Evolutionary conservation across 148 eudicot species (phyloP).

Genomic region (Hydrangea macrophylla): DNA sequence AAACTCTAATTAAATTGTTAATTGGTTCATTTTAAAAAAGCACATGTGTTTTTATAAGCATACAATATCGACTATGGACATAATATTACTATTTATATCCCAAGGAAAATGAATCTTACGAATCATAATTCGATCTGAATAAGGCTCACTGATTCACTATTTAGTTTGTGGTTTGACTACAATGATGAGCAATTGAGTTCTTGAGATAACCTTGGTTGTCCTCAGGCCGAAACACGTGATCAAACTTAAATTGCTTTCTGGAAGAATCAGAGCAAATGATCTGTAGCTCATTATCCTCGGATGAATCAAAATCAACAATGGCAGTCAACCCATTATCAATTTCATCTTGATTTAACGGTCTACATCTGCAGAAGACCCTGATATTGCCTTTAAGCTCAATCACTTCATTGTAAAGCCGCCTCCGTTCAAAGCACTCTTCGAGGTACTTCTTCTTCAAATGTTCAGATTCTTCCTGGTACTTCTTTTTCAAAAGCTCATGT

Average conservation of each 20-base stretch:
- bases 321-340: conserved; percentile 51
- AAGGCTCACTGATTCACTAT: too few species aligned
- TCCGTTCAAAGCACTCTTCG: conserved; percentile 68
- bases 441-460: conserved; percentile 59
- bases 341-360: conserved; percentile 75
- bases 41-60: too few species aligned
- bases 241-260: conserved; percentile 89
- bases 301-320: conserved; percentile 64
- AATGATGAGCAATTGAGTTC: too few species aligned
- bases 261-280: conserved; percentile 69
- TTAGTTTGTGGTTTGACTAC: too few species aligned
- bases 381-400: conserved; percentile 98
- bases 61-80: too few species aligned
- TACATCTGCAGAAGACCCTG: conserved; percentile 90
- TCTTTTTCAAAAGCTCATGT: conserved; percentile 63
- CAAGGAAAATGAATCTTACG: too few species aligned
- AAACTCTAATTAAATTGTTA: too few species aligned
- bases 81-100: too few species aligned
- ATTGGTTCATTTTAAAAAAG: too few species aligned
- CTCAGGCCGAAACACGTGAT: conserved; percentile 79
- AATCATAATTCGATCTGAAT: too few species aligned
- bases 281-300: conserved; percentile 74
- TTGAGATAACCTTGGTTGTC: conserved; percentile 66
- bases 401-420: conserved; percentile 87
- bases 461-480: conserved; percentile 56